Conservation (phyloP, 192 early-diverging fungal genomes). For the Rhizoclosmatium sp. region DNA sequence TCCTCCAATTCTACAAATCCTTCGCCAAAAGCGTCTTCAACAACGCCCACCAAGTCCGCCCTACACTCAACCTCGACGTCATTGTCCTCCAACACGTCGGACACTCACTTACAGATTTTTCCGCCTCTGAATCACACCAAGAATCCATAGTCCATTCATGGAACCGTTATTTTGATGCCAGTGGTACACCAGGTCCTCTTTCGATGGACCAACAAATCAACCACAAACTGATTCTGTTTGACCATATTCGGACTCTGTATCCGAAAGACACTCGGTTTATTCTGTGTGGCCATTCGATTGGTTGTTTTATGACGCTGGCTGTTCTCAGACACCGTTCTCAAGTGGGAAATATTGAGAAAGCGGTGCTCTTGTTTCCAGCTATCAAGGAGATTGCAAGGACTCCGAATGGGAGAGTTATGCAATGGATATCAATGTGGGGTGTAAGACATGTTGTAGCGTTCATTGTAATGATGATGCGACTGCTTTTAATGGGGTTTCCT, state of each 20-base stretch:
- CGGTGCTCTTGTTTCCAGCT: conserved; percentile 82
- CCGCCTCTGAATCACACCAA: too few relatives aligned
- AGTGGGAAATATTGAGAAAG: conserved; percentile 59
- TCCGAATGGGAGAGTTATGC: conserved; percentile 66
- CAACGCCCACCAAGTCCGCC: conserved; percentile 40
- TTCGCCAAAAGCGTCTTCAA: conserved; percentile 70
- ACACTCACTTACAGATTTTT: not conserved
- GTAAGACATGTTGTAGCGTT: conserved; percentile 30
- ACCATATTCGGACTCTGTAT: conserved; percentile 58
- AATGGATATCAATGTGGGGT: conserved; percentile 24
- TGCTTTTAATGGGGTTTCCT: conserved; percentile 6
- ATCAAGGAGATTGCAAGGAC: conserved; percentile 77
- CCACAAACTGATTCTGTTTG: conserved; percentile 73
- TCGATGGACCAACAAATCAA: conserved; percentile 70
- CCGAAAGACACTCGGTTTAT: conserved; percentile 56
- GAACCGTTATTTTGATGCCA: not conserved
- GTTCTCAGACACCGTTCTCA: conserved; percentile 65
- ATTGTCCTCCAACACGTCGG: conserved; percentile 10
- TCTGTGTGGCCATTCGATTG: conserved; percentile 74
- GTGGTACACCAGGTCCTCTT: conserved; percentile 43
- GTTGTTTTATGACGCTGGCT: conserved; percentile 61
- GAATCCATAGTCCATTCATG: conserved; percentile 11
- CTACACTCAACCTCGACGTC: conserved; percentile 10
- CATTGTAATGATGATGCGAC: conserved; percentile 55
- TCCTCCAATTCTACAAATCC: conserved; percentile 79